Conservation (phyloP, 371 early-diverging fungal species). For the Apophysomyces elegans region DNA sequence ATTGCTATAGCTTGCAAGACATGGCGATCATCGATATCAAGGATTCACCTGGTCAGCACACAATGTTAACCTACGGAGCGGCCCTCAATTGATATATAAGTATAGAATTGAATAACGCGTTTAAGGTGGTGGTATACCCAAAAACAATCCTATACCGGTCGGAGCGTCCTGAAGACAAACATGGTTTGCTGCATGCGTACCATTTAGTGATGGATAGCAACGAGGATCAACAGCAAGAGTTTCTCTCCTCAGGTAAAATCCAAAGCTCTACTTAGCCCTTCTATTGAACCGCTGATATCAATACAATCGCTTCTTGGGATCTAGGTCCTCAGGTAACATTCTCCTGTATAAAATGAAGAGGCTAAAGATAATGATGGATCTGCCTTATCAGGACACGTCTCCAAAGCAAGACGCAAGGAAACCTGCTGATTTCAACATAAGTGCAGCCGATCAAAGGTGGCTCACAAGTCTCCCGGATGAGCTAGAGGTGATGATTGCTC, state of each 20-base stretch:
- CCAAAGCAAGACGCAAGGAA: background rate
- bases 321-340: background rate
- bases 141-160: constrained; percentile 78
- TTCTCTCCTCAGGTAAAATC: constrained; percentile 20
- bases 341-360: background rate
- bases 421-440: constrained; percentile 18
- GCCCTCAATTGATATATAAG: background rate
- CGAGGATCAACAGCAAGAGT: constrained; percentile 51
- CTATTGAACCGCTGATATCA: background rate
- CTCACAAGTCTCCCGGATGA: constrained; percentile 81
- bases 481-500: constrained; percentile 87
- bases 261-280: background rate
- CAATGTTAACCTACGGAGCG: background rate
- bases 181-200: constrained; percentile 67
- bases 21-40: constrained; percentile 81
- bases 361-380: background rate
- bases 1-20: constrained; percentile 76
- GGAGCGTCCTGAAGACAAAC: constrained; percentile 75
- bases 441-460: constrained; percentile 61
- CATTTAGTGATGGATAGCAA: constrained; percentile 70
- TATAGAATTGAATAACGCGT: constrained; percentile 53
- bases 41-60: constrained; percentile 68
- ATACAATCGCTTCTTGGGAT: background rate
- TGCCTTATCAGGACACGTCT: background rate
- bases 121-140: constrained; percentile 76